phyloP scores from a whole-genome alignment of 208 protist genomes.

The Acanthamoeba sp. region DNA sequence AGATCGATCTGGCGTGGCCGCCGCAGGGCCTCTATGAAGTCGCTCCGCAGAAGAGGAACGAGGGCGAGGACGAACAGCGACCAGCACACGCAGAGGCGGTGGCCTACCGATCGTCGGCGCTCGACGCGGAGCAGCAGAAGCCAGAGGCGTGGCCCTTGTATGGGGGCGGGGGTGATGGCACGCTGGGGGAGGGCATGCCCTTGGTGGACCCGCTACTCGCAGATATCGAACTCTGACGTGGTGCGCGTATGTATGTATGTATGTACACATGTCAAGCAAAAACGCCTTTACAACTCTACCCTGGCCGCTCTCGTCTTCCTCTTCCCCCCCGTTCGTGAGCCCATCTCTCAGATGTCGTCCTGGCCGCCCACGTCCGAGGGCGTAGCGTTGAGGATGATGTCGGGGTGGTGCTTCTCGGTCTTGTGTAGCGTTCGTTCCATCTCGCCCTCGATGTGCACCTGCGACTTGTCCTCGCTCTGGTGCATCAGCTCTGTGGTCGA shows the following conservation, averaged over 20 bases:
- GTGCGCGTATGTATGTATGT: no score
- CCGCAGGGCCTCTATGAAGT: background rate
- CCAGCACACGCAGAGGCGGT: background rate
- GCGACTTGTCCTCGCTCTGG: background rate
- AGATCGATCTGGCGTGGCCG: background rate
- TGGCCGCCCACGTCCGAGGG: background rate
- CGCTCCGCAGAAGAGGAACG: background rate
- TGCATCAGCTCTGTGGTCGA: background rate
- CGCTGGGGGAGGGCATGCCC: background rate
- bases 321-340: no score
- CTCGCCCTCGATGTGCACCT: background rate
- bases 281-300: no score
- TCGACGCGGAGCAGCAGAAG: background rate
- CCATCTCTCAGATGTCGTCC: conserved; percentile 11
- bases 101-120: no score
- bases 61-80: background rate
- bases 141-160: no score
- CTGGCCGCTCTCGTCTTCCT: no score
- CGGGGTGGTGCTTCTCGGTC: conserved; percentile 43
- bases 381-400: background rate
- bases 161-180: background rate
- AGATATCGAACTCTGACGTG: background rate
- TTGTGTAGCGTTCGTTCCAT: conserved; percentile 16
- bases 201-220: background rate
- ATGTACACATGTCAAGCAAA: no score